Base-by-base conservation (phyloP, 805 yeast genomes). In the Clavispora asparagi region DNA sequence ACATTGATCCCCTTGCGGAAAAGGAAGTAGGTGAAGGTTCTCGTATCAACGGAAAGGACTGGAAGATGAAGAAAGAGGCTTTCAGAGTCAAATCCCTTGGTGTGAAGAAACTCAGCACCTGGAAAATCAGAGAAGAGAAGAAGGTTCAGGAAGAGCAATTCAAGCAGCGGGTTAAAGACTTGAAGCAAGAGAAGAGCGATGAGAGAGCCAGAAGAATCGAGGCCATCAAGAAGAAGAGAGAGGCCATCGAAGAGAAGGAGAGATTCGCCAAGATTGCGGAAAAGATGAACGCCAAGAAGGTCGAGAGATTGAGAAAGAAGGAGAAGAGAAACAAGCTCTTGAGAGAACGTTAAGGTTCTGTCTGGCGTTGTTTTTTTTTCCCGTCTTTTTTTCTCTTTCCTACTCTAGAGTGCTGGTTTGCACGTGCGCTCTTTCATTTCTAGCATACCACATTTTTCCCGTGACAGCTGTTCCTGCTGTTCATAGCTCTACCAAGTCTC, bases 271-370 rank as follows among this genome's bases (percentile, higher is more conserved):
- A 74, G 60, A 63, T 92, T 62, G 94, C 96, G 11, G 77, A 79
- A 46, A 88, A 85, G 67, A 87, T 92, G 96, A 92, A 89, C 62
- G 85, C 85, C 38, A 91, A 90, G 82, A 86, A 82, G 73, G 87
- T 90, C 36, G 98, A 90, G 53, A 80, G 99, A 68, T 64, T 92
- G 70, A 83, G 86, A 70, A 83, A 85, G 73, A 83, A 85, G 62
- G 99, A 92, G 63, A 92, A 92, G 85, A 83, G 98, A 70, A 92
- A 91, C 72, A 92, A 92, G 71, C 73, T 90, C 59, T 81, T 91
- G 63, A 89, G 84, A 64, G 98, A 91, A 62, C 96, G 97, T 66
- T 86, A 63, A 19, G 27, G 4, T 12, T 26, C 7, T 38, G 16
- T 6, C 10, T 7, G 28, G 16, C 11, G 8, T 10, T 8, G 6